Evolutionary conservation across 2,329 filamentous ascomycete species (phyloP).

Genomic region (Paecilomyces formosus): DNA sequence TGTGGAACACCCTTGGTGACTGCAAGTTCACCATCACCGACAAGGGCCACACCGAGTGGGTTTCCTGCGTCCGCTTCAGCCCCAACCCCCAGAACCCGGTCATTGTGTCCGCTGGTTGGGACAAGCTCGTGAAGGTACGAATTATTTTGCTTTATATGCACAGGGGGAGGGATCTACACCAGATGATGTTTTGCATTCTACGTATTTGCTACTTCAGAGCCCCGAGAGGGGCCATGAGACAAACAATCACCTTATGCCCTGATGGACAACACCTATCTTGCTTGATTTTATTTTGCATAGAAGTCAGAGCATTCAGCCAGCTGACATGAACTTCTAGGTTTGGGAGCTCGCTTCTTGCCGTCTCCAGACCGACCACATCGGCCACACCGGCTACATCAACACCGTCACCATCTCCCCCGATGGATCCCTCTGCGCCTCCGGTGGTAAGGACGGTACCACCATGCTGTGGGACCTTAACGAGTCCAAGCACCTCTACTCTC

Average conservation of each 20-base stretch:
- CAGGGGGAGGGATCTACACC: conserved; percentile 26
- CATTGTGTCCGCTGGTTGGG: conserved; percentile 97
- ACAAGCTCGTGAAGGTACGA: conserved; percentile 99
- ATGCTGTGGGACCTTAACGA: conserved; percentile 99
- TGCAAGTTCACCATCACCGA: conserved; percentile 99
- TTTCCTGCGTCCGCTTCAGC: conserved; percentile 98
- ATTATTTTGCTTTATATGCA: conserved; percentile 7
- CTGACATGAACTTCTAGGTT: conserved; percentile 53
- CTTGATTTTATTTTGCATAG: neutral
- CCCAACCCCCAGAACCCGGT: conserved; percentile 99
- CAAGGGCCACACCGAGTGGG: conserved; percentile 99
- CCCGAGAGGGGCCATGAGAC: conserved; percentile 82
- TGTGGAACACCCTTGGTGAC: conserved; percentile 99
- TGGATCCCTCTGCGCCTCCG: conserved; percentile 96
- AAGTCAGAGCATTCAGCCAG: neutral
- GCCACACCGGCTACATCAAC: conserved; percentile 99
- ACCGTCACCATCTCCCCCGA: conserved; percentile 99
- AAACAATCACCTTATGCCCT: conserved; percentile 68
- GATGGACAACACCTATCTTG: conserved; percentile 23
- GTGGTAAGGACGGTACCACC: conserved; percentile 99
- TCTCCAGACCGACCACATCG: conserved; percentile 99
- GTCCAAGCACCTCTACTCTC: conserved; percentile 99
- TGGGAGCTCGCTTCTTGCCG: conserved; percentile 99
- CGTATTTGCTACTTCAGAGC: conserved; percentile 99
- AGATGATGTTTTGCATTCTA: conserved; percentile 89